Base-by-base conservation (phyloP, 2,329 filamentous ascomycete species). In the Penicillium corylophilum region DNA sequence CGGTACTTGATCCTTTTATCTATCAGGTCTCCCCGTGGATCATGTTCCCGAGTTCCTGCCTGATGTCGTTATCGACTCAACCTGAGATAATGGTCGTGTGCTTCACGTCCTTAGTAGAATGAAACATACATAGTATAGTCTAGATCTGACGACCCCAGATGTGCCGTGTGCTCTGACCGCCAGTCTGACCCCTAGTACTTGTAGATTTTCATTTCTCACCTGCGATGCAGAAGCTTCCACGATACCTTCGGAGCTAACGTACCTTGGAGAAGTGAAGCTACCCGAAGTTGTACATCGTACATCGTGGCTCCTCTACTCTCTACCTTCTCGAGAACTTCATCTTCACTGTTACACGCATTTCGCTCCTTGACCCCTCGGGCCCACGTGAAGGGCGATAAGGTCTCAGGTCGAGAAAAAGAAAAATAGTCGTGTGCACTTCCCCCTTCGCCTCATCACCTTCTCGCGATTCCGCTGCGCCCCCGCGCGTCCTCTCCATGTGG, bases 401-500 rank as follows among this genome's bases (percentile, higher is more conserved):
- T 60, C 50, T 56, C 55, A 57, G 53, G 49, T 60, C 45, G 43
- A 46, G 46, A 53, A 57, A 54, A 50, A 53, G 39, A 57, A 58
- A 51, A 58, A 44, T 39, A 56, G 48, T 57, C 54, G 56, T 59
- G 56, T 59, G 56, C 55, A 24, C 23, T 55, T 46, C 43, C 40
- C 46, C 42, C 42, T 35, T 54, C 47, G 47, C 46, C 46, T 43
- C 49, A 22, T 28, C 44, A 22, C 20, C 36, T 16, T 41, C 12
- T 26, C 39, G 35, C 46, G 38, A 20, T 44, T 45, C 44, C 39
- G 46, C 48, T 53, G 55, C 54, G 55, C 56, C 50, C 55, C 44
- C 55, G 45, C 33, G 74, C 72, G 77, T 42, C 24, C 31, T 49
- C 46, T 53, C 63, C 77, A 95, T 96, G 89, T 91, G 87, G 87